phyloP scores from a whole-genome alignment of 768 basidiomycete genomes.

The Hygrocybe coccinea region DNA sequence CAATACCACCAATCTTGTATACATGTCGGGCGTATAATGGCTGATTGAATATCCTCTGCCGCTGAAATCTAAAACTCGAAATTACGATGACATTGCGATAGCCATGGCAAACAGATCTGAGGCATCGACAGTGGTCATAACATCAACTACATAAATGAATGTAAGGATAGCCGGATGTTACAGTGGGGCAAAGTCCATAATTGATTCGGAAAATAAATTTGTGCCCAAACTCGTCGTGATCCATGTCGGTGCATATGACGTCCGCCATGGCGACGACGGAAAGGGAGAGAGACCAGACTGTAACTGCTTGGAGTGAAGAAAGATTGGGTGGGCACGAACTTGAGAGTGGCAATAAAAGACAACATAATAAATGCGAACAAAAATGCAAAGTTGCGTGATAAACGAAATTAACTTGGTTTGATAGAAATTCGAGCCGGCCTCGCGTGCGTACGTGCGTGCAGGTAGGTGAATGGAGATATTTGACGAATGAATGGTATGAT shows the following conservation, averaged over 20 bases:
- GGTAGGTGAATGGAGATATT: background rate
- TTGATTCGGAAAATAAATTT: too few species aligned
- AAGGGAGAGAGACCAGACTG: background rate
- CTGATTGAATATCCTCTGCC: too few species aligned
- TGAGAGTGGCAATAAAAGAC: background rate
- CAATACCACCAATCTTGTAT: background rate
- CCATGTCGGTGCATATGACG: background rate
- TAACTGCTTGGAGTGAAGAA: background rate
- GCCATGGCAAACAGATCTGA: background rate
- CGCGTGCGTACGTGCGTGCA: background rate
- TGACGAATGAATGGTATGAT: conserved; percentile 4
- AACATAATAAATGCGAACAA: background rate
- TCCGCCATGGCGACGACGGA: background rate
- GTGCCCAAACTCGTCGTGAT: background rate
- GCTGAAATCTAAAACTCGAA: too few species aligned
- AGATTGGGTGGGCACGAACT: background rate
- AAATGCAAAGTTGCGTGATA: background rate
- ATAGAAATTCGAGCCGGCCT: background rate
- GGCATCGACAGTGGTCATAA: background rate
- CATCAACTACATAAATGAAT: background rate
- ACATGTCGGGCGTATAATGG: background rate
- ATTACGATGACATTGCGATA: background rate
- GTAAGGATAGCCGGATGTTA: background rate
- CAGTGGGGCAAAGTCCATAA: background rate
- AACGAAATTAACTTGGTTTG: background rate